A percentile compares a stretch with the other conserved stretches of the same genome.
These are phyloP conservation scores for Aquilaria malaccensis DNA, from an alignment of 345 rosid genomes.

Conservation along the genomic window DNA sequence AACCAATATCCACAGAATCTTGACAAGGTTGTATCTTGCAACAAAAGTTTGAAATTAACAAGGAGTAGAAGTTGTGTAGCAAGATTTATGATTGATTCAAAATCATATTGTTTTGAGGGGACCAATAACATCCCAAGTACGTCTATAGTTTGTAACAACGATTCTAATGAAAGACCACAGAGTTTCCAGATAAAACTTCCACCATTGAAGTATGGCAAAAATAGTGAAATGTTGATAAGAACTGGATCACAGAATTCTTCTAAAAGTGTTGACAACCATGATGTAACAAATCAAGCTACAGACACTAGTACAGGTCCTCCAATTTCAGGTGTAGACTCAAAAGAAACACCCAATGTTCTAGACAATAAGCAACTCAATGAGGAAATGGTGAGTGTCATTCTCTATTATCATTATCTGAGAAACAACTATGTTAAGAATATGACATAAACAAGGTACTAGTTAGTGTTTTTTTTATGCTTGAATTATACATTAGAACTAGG, in stretches of 20 bases:
- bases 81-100: conserved; percentile 25
- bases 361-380: conserved; percentile 32
- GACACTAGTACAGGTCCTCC: too few relatives aligned
- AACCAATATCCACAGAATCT: conserved; percentile 24
- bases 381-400: conserved; percentile 24
- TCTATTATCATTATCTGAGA: neutral
- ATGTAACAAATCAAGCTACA: conserved; percentile 14
- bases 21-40: conserved; percentile 28
- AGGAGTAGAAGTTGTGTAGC: conserved; percentile 73
- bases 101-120: conserved; percentile 25
- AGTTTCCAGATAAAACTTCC: conserved; percentile 20
- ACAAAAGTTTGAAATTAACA: conserved; percentile 31
- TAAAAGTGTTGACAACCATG: conserved; percentile 20
- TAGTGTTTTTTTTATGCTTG: too few relatives aligned
- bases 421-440: too few relatives aligned
- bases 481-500: too few relatives aligned
- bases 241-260: conserved; percentile 29
- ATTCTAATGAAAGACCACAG: conserved; percentile 32
- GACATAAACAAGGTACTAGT: too few relatives aligned
- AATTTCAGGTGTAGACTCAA: too few relatives aligned
- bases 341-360: neutral
- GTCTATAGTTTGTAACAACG: conserved; percentile 29
- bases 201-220: conserved; percentile 21
- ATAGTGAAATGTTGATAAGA: conserved; percentile 20
- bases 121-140: conserved; percentile 25